A percentile compares a stretch with the other conserved stretches of the same genome.
These are phyloP conservation scores for peach (Prunus persica) DNA, from an alignment of 306 rosid genomes.

Conservation along the genomic window DNA sequence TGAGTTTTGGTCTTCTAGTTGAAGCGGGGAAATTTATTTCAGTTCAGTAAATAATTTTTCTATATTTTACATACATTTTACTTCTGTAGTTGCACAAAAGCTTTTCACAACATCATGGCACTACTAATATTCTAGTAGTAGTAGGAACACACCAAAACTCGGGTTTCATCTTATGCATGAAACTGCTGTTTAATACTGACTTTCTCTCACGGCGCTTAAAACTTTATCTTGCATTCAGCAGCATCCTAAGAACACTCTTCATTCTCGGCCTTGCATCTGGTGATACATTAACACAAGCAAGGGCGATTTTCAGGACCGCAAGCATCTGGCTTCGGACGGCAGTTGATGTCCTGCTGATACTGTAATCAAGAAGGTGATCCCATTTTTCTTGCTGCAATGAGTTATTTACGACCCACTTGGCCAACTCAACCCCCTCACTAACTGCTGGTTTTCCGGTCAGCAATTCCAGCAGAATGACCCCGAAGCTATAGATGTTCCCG, in stretches of 20 bases:
- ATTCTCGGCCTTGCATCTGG: slow-evolving; percentile 84
- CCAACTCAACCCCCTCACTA: slow-evolving; percentile 75
- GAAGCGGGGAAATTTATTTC: not conserved
- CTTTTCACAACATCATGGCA: not conserved
- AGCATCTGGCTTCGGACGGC: slow-evolving; percentile 72
- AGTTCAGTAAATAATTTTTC: not conserved
- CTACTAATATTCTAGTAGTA: not conserved
- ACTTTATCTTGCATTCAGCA: slow-evolving; percentile 67
- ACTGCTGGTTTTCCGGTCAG: slow-evolving; percentile 82
- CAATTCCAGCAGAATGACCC: slow-evolving; percentile 77
- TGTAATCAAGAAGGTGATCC: slow-evolving; percentile 61
- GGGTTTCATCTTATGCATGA: not conserved
- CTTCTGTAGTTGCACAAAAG: not conserved
- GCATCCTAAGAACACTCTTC: slow-evolving; percentile 73
- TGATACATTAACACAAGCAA: slow-evolving; percentile 55
- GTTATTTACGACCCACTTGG: slow-evolving; percentile 57
- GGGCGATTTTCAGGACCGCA: slow-evolving; percentile 63
- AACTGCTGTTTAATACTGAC: not conserved
- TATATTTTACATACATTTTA: not conserved
- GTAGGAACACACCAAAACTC: not conserved
- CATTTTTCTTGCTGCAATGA: slow-evolving; percentile 39
- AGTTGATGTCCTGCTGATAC: slow-evolving; percentile 58
- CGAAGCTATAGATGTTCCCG: slow-evolving; percentile 84
- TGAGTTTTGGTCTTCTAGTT: not conserved
- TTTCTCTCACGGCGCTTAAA: not conserved